Percentiles rank a stretch among this genome's conserved stretches.
Evolutionary conservation across 2,329 filamentous ascomycete species (phyloP).

Genomic region (Paracoccidioides brasiliensis): DNA sequence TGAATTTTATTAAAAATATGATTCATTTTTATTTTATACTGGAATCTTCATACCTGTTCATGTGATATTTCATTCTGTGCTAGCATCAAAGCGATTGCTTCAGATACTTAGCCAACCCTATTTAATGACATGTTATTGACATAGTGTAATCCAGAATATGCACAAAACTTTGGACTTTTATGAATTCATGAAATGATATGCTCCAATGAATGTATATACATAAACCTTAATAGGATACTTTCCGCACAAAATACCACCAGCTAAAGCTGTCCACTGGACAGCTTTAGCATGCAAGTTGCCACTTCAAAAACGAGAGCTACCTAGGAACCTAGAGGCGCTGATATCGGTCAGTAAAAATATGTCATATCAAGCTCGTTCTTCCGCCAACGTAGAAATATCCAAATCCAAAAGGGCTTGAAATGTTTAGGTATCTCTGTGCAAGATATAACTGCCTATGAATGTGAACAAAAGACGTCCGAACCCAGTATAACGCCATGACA

Average conservation of each 20-base stretch:
- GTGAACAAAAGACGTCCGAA: not conserved
- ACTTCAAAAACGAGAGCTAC: not conserved
- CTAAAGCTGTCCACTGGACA: not conserved
- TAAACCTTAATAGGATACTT: not conserved
- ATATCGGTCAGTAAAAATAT: not conserved
- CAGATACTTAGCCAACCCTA: not conserved
- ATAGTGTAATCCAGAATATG: not conserved
- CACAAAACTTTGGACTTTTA: not conserved
- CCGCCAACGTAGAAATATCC: not conserved
- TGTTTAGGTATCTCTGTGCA: not conserved
- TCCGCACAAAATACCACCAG: not conserved
- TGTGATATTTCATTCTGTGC: not conserved
- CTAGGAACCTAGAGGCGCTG: not conserved
- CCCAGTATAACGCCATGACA: not conserved
- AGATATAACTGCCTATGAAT: not conserved
- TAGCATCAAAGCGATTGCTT: not conserved
- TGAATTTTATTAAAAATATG: not conserved
- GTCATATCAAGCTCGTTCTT: not conserved
- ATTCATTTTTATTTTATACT: not conserved
- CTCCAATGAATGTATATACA: not conserved
- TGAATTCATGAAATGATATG: not conserved
- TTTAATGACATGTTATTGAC: not conserved
- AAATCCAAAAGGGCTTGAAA: not conserved
- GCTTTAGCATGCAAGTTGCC: not conserved
- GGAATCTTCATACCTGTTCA: not conserved